A percentile compares a stretch with the other conserved stretches of the same genome.
Conservation (phyloP, 352 stramenopile species). For the Phytophthora fragariae region DNA sequence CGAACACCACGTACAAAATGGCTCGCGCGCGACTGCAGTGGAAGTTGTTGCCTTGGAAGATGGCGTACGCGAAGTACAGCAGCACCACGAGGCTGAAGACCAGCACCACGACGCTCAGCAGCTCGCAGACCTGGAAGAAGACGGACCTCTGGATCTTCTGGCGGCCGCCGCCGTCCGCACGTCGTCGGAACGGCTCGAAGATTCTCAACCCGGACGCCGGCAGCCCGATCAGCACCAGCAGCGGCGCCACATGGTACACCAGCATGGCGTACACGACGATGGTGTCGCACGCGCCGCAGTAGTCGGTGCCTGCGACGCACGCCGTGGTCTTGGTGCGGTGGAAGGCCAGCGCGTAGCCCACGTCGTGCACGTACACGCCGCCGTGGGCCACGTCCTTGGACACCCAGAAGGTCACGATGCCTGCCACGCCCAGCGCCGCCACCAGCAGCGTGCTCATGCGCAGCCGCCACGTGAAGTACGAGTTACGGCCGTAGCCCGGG, state of each 20-base stretch:
- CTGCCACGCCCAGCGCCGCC: constrained; percentile 44
- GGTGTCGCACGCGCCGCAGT: constrained; percentile 68
- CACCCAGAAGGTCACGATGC: constrained; percentile 60
- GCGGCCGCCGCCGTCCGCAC: constrained; percentile 33
- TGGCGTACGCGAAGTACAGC: constrained; percentile 67
- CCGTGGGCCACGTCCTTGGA: constrained; percentile 44
- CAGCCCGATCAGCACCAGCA: constrained; percentile 70
- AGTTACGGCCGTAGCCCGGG: constrained; percentile 68
- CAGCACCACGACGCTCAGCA: constrained; percentile 66
- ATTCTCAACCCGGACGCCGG: constrained; percentile 63
- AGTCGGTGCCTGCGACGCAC: constrained; percentile 32
- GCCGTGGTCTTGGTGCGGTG: constrained; percentile 39
- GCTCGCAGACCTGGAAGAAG: constrained; percentile 81
- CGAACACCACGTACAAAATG: constrained; percentile 56
- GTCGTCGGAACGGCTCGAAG: constrained; percentile 79
- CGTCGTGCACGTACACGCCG: constrained; percentile 57
- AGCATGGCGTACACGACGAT: constrained; percentile 71
- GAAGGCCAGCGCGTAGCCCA: constrained; percentile 55
- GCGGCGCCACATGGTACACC: constrained; percentile 70
- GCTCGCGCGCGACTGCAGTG: constrained; percentile 52
- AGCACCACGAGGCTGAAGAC: constrained; percentile 61
- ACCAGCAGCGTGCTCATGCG: constrained; percentile 58
- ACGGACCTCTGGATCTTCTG: constrained; percentile 79
- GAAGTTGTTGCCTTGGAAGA: constrained; percentile 75
- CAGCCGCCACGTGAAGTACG: constrained; percentile 82